A percentile compares a stretch with the other conserved stretches of the same genome.
phyloP scores from a whole-genome alignment of 805 yeast species.

The Naumovozyma dairenensis region DNA sequence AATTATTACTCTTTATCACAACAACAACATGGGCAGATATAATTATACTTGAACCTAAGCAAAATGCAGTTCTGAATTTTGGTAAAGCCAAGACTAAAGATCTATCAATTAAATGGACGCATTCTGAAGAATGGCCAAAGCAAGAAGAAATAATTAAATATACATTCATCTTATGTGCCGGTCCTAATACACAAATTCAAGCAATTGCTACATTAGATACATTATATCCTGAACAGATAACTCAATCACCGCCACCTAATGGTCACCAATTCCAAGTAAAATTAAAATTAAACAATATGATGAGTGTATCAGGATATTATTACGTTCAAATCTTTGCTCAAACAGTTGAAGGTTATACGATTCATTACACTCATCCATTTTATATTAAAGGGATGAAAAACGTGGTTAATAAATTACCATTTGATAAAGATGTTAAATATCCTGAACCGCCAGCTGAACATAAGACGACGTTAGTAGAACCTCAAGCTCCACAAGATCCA shows the following conservation, averaged over 20 bases:
- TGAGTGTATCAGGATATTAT: slow-evolving; percentile 48
- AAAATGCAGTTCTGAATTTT: neutral
- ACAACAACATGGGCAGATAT: too few species aligned
- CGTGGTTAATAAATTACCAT: slow-evolving; percentile 45
- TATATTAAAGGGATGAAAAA: slow-evolving; percentile 68
- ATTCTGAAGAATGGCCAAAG: slow-evolving; percentile 39
- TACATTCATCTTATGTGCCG: slow-evolving; percentile 59
- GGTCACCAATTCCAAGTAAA: slow-evolving; percentile 17
- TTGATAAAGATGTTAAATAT: slow-evolving; percentile 22
- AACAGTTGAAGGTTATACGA: slow-evolving; percentile 37
- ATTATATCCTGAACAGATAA: slow-evolving; percentile 26
- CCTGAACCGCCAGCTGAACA: slow-evolving; percentile 31
- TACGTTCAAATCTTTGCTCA: slow-evolving; percentile 58
- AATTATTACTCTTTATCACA: too few species aligned
- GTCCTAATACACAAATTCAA: slow-evolving; percentile 41
- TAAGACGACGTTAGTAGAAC: slow-evolving; percentile 6
- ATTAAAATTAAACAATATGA: slow-evolving; percentile 34
- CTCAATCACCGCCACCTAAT: slow-evolving; percentile 30
- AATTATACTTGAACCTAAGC: neutral
- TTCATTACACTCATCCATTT: slow-evolving; percentile 61
- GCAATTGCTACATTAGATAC: slow-evolving; percentile 30
- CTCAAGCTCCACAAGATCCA: slow-evolving; percentile 23
- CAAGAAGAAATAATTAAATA: slow-evolving; percentile 36
- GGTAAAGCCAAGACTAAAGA: neutral
- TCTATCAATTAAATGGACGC: slow-evolving; percentile 39